Conservation (phyloP, 768 basidiomycete species). For the Hygrocybe punicea region DNA sequence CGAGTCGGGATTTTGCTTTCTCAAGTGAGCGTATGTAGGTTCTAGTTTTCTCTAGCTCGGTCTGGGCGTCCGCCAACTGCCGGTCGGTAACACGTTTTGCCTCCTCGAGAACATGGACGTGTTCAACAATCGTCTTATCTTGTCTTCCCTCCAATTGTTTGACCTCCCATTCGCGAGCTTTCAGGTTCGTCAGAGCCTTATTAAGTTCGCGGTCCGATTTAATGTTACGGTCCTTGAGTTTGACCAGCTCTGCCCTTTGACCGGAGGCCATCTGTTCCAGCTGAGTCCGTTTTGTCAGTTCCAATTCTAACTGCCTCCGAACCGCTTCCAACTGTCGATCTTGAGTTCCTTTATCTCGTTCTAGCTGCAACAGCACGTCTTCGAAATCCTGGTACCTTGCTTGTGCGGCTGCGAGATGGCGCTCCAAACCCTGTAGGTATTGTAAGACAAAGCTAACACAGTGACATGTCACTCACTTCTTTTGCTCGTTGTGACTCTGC, state of each 20-base stretch:
- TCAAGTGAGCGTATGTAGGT: conserved; percentile 83
- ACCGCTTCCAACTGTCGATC: conserved; percentile 68
- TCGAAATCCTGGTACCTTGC: conserved; percentile 82
- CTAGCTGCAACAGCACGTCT: conserved; percentile 78
- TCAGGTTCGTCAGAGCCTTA: conserved; percentile 75
- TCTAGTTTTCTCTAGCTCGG: conserved; percentile 70
- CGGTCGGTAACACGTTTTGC: conserved; percentile 93
- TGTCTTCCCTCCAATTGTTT: conserved; percentile 82
- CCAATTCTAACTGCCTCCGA: conserved; percentile 70
- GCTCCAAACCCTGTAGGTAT: conserved; percentile 61
- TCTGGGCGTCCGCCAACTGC: conserved; percentile 77
- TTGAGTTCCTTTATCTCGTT: conserved; percentile 75
- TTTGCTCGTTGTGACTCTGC: conserved; percentile 59
- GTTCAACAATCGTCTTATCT: conserved; percentile 98
- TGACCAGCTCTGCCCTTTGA: conserved; percentile 67
- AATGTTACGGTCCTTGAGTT: conserved; percentile 62
- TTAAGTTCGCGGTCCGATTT: conserved; percentile 80
- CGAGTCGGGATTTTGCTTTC: conserved; percentile 69
- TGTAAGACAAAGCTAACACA: neutral
- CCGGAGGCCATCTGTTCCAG: conserved; percentile 62
- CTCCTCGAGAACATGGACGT: conserved; percentile 93
- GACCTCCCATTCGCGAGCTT: conserved; percentile 79
- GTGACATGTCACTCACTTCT: conserved; percentile 54
- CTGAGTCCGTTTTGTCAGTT: conserved; percentile 67
- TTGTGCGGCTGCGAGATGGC: conserved; percentile 68